Evolutionary conservation across 306 rosid genomes (phyloP).

Genomic region (Abrus precatorius): DNA sequence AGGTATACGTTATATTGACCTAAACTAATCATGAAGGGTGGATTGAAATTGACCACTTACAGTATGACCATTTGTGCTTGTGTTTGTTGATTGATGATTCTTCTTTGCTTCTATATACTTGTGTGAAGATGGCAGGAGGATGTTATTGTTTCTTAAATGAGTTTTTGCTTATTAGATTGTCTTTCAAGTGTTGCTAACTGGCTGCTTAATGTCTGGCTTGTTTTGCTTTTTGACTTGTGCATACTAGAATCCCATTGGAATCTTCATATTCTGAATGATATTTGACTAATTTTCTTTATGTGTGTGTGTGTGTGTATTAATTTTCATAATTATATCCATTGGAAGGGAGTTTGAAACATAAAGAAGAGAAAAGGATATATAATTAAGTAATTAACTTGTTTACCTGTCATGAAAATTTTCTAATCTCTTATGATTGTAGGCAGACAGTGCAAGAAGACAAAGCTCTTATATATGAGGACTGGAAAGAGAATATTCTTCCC

Average conservation of each 20-base stretch:
- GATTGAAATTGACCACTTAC: not conserved
- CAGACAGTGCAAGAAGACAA: constrained; percentile 81
- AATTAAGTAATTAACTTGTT: not conserved
- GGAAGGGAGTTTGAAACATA: constrained; percentile 30
- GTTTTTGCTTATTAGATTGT: not conserved
- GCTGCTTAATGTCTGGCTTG: constrained; percentile 1
- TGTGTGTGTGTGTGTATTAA: not conserved
- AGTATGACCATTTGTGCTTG: not conserved
- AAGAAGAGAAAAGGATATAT: not conserved
- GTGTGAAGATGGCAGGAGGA: constrained; percentile 14
- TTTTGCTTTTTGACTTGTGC: constrained; percentile 18
- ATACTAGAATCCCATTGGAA: constrained; percentile 2
- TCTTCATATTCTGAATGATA: not conserved
- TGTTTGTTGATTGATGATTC: not conserved
- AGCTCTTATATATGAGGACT: constrained; percentile 71
- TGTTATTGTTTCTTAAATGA: not conserved
- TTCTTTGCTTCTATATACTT: constrained; percentile 4
- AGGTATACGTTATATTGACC: constrained; percentile 52
- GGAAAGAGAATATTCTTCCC: constrained; percentile 83
- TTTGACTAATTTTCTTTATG: not conserved
- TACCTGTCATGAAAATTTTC: constrained; percentile 44
- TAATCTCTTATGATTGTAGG: constrained; percentile 63
- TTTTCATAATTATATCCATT: constrained; percentile 14
- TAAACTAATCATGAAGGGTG: not conserved
- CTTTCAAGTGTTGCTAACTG: constrained; percentile 5